Conservation (phyloP, 176 grass and related monocot species). For the Triticum dicoccoides region DNA sequence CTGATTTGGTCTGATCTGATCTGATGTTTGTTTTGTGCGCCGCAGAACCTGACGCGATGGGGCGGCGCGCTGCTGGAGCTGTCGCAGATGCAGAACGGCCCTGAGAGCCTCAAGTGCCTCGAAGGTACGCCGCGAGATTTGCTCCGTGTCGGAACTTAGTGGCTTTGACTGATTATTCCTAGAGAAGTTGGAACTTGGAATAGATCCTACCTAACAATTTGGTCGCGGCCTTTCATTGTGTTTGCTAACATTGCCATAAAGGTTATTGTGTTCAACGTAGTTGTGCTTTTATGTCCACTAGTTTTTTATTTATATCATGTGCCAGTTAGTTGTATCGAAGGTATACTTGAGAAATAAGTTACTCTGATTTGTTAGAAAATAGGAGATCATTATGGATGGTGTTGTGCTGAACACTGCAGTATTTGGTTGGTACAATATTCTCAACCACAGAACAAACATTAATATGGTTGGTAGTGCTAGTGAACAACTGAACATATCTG, state of each 20-base stretch:
- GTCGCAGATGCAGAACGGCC: constrained; percentile 56
- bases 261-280: background rate
- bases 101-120: constrained; percentile 44
- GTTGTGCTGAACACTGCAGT: background rate
- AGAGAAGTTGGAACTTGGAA: background rate
- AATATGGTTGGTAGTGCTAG: background rate
- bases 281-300: background rate
- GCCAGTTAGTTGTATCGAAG: background rate
- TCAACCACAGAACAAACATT: background rate
- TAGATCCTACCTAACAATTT: background rate
- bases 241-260: background rate
- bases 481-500: background rate
- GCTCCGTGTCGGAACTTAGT: background rate
- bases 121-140: constrained; percentile 37
- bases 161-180: background rate
- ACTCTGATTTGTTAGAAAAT: background rate
- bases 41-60: constrained; percentile 80
- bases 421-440: background rate
- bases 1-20: background rate
- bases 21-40: background rate
- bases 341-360: background rate
- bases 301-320: background rate
- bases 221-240: background rate
- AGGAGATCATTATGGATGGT: background rate
- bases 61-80: constrained; percentile 77